phyloP scores from a whole-genome alignment of 352 stramenopile species.

The Sclerospora graminicola region DNA sequence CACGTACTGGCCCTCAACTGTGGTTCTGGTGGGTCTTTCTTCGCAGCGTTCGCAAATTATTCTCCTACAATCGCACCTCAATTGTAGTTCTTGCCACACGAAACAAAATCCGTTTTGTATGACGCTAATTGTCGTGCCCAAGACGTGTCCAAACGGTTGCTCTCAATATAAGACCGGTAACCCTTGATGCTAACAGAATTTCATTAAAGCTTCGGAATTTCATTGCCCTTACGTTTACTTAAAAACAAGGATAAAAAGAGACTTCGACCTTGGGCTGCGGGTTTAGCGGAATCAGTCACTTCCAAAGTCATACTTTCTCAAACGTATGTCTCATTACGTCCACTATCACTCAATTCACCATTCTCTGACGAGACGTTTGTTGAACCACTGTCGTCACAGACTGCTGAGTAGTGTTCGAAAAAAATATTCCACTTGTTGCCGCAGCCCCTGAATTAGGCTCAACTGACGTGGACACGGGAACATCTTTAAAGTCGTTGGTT shows the following conservation, averaged over 20 bases:
- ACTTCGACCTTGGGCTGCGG: constrained; percentile 4
- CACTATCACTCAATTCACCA: not conserved
- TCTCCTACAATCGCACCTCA: too few species aligned
- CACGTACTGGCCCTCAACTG: too few species aligned
- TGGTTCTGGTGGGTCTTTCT: too few species aligned
- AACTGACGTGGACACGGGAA: not conserved
- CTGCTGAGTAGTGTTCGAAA: constrained; percentile 6
- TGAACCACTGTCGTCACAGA: constrained; percentile 1
- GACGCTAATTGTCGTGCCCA: too few species aligned
- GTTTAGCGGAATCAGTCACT: not conserved
- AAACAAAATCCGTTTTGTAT: too few species aligned
- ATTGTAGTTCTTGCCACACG: too few species aligned
- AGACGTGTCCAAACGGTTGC: too few species aligned
- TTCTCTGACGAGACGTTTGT: not conserved
- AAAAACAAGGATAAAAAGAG: constrained; percentile 15
- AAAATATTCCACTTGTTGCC: constrained; percentile 5
- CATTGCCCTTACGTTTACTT: constrained; percentile 8
- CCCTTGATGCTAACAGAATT: too few species aligned
- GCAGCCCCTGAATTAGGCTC: not conserved
- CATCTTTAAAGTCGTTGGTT: not conserved
- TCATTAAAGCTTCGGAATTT: too few species aligned
- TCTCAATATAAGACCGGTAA: too few species aligned
- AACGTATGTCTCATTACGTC: not conserved
- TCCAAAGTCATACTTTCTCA: not conserved
- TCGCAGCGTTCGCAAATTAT: too few species aligned